These are phyloP conservation scores for Talaromyces adpressus DNA, from an alignment of 495 filamentous ascomycete species.

Conservation along the genomic window DNA sequence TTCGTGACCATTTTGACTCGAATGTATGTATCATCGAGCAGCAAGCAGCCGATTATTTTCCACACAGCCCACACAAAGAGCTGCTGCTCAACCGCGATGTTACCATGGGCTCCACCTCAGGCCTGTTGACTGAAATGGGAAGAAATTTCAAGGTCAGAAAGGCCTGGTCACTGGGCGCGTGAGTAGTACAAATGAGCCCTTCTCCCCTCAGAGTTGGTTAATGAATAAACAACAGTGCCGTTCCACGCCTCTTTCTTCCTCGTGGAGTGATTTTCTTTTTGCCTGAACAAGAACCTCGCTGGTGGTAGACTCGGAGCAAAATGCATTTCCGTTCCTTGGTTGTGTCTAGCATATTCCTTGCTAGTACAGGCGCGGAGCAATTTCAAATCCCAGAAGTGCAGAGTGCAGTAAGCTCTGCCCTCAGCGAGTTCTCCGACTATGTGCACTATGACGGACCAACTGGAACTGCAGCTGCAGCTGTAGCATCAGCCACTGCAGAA, in stretches of 20 bases:
- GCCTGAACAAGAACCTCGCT: not conserved
- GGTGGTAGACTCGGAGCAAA: not conserved
- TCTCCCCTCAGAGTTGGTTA: not conserved
- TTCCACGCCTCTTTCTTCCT: not conserved
- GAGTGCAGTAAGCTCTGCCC: constrained; percentile 14
- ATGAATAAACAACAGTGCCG: not conserved
- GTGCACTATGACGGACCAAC: constrained; percentile 13
- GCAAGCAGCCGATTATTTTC: not conserved
- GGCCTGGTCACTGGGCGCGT: not conserved
- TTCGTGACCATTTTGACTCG: not conserved
- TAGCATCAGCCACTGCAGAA: constrained; percentile 2
- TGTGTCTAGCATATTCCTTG: constrained; percentile 11
- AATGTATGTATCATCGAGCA: not conserved
- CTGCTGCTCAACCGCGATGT: not conserved
- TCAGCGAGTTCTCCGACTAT: constrained; percentile 13
- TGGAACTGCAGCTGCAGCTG: constrained; percentile 2
- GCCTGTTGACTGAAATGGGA: not conserved
- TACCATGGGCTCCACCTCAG: not conserved
- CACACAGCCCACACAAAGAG: not conserved
- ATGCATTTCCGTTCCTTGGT: not conserved
- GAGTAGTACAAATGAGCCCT: not conserved
- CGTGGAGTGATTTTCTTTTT: not conserved
- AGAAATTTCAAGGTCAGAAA: not conserved
- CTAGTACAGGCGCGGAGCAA: constrained; percentile 16
- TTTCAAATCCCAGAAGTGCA: constrained; percentile 18